Conservation (phyloP, 2,329 filamentous ascomycete genomes). For the Penicillium oxalicum region DNA sequence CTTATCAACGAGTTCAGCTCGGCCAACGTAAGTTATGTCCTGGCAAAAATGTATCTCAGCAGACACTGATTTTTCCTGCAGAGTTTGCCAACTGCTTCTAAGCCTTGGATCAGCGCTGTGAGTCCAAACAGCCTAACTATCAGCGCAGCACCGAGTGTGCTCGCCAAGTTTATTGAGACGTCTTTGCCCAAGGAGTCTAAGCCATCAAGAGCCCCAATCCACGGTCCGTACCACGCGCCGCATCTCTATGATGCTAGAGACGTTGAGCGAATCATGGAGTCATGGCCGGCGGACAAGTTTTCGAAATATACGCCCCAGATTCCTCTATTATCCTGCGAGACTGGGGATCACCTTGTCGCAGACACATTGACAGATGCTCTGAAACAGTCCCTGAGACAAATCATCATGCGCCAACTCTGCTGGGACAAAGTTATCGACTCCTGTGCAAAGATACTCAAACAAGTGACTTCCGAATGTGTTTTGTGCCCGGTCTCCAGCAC, state of each 20-base stretch:
- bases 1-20: constrained; percentile 21
- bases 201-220: constrained; percentile 50
- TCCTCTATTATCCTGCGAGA: constrained; percentile 36
- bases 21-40: constrained; percentile 21
- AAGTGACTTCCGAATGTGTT: constrained; percentile 14
- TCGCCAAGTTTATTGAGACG: constrained; percentile 48
- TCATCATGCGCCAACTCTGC: constrained; percentile 34
- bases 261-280: constrained; percentile 46
- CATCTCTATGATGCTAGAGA: constrained; percentile 50
- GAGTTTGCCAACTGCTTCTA: constrained; percentile 46
- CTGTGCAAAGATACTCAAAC: constrained; percentile 22
- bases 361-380: constrained; percentile 30
- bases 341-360: constrained; percentile 26
- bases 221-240: constrained; percentile 54
- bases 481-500: constrained; percentile 29
- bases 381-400: constrained; percentile 31
- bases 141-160: constrained; percentile 52
- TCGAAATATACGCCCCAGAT: constrained; percentile 25
- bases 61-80: constrained; percentile 9
- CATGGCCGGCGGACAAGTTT: constrained; percentile 28
- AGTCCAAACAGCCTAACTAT: constrained; percentile 55
- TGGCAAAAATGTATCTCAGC: not conserved
- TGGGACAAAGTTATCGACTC: constrained; percentile 39
- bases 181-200: constrained; percentile 46
- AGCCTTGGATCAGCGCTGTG: constrained; percentile 55